Conservation (phyloP, 768 basidiomycete genomes). For the Russula compacta region DNA sequence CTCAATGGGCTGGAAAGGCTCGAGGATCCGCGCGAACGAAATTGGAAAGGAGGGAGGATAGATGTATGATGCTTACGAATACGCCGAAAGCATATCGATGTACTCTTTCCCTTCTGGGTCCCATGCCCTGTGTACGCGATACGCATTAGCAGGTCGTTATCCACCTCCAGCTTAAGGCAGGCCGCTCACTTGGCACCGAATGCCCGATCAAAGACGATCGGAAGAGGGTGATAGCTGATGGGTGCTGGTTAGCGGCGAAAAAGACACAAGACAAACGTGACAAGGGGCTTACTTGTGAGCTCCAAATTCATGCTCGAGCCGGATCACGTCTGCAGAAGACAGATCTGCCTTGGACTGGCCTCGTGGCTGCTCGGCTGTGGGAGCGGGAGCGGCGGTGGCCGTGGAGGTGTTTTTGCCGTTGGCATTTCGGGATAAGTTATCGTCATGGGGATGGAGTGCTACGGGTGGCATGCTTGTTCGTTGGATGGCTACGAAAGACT, state of each 20-base stretch:
- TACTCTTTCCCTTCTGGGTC: conserved; percentile 93
- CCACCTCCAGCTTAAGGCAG: conserved; percentile 30
- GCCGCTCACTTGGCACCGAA: conserved; percentile 79
- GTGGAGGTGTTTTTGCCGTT: conserved; percentile 17
- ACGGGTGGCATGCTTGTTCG: conserved; percentile 10
- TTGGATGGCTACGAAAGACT: background rate
- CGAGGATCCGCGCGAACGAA: background rate
- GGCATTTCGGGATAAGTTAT: conserved; percentile 1
- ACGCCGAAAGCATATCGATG: conserved; percentile 97
- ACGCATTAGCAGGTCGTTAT: conserved; percentile 17
- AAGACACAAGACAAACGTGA: background rate
- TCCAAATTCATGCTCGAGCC: conserved; percentile 70
- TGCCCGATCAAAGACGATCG: conserved; percentile 87
- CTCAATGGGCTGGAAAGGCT: background rate
- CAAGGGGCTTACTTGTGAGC: conserved; percentile 73
- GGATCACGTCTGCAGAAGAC: conserved; percentile 63
- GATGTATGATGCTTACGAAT: conserved; percentile 61
- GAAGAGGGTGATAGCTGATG: conserved; percentile 87
- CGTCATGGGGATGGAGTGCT: conserved; percentile 8
- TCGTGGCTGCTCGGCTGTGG: conserved; percentile 2
- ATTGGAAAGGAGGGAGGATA: conserved; percentile 2
- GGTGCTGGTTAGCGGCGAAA: background rate
- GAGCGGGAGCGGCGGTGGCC: background rate
- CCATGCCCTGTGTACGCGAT: conserved; percentile 52
- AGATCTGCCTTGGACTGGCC: conserved; percentile 23